These are phyloP conservation scores for Hypoxylon rickii DNA, from an alignment of 495 filamentous ascomycete genomes.

Conservation along the genomic window DNA sequence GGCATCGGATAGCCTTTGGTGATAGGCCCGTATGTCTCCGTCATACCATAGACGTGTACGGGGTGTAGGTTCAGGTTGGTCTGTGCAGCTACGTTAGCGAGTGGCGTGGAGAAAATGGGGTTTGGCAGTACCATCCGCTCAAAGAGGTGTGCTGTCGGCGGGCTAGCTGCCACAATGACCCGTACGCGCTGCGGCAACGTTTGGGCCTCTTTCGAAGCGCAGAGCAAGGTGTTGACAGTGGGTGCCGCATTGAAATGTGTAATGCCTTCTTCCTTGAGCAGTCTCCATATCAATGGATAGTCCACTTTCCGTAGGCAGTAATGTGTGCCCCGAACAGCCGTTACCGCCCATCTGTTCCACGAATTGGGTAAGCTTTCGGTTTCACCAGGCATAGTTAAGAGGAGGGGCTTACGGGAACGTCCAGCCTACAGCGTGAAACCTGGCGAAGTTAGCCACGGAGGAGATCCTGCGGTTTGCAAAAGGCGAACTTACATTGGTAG, in stretches of 20 bases:
- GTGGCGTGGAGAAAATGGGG: not conserved
- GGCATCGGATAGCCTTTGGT: constrained; percentile 91
- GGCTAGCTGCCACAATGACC: constrained; percentile 91
- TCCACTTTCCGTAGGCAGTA: constrained; percentile 95
- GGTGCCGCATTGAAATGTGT: constrained; percentile 97
- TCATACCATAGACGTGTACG: constrained; percentile 94
- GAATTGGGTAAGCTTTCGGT: constrained; percentile 50
- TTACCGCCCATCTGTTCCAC: constrained; percentile 70
- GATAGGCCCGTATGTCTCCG: constrained; percentile 95
- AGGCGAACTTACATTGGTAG: constrained; percentile 69
- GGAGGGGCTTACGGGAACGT: constrained; percentile 59
- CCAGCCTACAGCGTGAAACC: constrained; percentile 93
- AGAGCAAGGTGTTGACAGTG: constrained; percentile 93
- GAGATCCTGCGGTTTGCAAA: not conserved
- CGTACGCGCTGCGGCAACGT: constrained; percentile 70
- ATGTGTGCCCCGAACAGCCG: constrained; percentile 89
- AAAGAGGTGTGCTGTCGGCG: constrained; percentile 86
- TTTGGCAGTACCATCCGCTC: constrained; percentile 73
- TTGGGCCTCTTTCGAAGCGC: constrained; percentile 72
- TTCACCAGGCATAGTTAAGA: not conserved
- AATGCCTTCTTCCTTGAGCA: constrained; percentile 81
- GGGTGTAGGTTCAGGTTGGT: constrained; percentile 79
- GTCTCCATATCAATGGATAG: constrained; percentile 86
- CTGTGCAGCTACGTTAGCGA: constrained; percentile 15
- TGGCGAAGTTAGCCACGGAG: constrained; percentile 26